Percentiles rank a stretch among this genome's conserved stretches.
phyloP scores from a whole-genome alignment of 257 asterid genomes.

The Schizonepeta tenuifolia region DNA sequence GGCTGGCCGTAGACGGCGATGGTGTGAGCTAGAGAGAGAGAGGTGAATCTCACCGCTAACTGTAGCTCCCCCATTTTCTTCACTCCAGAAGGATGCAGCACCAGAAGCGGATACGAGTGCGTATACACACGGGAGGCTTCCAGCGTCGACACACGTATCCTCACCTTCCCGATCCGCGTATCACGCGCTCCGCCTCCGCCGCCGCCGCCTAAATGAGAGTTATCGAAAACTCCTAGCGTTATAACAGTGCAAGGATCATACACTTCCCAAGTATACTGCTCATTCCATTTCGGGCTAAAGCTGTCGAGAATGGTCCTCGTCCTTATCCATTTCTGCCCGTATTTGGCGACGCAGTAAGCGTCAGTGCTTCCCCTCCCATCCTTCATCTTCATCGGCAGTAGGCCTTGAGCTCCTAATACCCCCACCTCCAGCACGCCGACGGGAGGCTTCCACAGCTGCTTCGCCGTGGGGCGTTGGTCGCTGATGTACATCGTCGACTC shows the following conservation, averaged over 20 bases:
- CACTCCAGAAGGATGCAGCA: constrained; percentile 68
- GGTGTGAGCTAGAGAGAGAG: constrained; percentile 60
- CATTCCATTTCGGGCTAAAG: constrained; percentile 71
- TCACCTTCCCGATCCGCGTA: constrained; percentile 69
- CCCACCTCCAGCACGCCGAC: constrained; percentile 79
- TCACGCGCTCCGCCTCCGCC: constrained; percentile 39
- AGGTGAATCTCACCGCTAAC: constrained; percentile 66
- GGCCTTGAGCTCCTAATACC: constrained; percentile 63
- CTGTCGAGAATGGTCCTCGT: constrained; percentile 69
- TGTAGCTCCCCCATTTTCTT: constrained; percentile 82
- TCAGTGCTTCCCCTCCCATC: constrained; percentile 70
- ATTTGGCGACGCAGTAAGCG: constrained; percentile 78
- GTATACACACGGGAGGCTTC: constrained; percentile 64
- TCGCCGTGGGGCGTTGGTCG: constrained; percentile 76
- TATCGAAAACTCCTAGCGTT: constrained; percentile 75
- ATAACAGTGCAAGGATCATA: constrained; percentile 82
- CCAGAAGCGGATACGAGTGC: constrained; percentile 69
- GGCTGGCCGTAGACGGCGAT: constrained; percentile 59
- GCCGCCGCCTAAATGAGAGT: constrained; percentile 57
- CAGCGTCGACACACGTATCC: constrained; percentile 63
- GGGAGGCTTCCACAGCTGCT: constrained; percentile 82
- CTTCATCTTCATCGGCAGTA: constrained; percentile 82
- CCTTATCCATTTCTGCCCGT: constrained; percentile 82
- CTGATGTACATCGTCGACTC: constrained; percentile 74
- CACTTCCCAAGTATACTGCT: constrained; percentile 85